Evolutionary conservation across 768 basidiomycete species (phyloP).

Genomic region (Trametes punicea): DNA sequence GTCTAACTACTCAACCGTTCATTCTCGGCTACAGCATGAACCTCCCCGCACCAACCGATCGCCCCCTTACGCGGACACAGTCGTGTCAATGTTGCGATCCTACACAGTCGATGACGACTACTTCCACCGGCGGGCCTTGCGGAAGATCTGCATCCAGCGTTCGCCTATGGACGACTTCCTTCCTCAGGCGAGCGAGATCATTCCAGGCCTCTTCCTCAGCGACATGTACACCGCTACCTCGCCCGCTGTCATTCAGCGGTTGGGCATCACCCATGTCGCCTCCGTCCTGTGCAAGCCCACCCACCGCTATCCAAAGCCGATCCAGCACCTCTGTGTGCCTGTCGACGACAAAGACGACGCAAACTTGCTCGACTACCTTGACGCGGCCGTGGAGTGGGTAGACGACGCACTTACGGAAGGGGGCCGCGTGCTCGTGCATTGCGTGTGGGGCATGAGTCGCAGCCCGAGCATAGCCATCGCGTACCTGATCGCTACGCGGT

Average conservation of each 20-base stretch:
- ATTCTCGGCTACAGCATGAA: neutral
- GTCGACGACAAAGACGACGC: slow-evolving; percentile 38
- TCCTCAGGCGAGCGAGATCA: slow-evolving; percentile 29
- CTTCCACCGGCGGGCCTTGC: slow-evolving; percentile 23
- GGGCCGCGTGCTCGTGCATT: slow-evolving; percentile 30
- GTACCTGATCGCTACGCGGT: slow-evolving; percentile 28
- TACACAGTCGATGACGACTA: slow-evolving; percentile 24
- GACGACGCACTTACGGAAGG: slow-evolving; percentile 37
- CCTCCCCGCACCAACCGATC: neutral
- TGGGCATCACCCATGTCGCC: slow-evolving; percentile 32
- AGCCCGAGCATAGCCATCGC: slow-evolving; percentile 29
- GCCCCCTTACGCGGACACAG: slow-evolving; percentile 15
- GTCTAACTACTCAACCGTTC: neutral
- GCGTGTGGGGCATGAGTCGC: slow-evolving; percentile 31
- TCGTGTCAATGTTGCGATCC: slow-evolving; percentile 20
- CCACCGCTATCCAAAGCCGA: slow-evolving; percentile 32
- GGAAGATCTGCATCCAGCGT: slow-evolving; percentile 22
- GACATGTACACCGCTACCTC: slow-evolving; percentile 30
- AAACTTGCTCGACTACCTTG: slow-evolving; percentile 43
- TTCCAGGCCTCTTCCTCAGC: slow-evolving; percentile 29
- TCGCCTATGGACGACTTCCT: slow-evolving; percentile 23
- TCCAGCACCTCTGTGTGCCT: slow-evolving; percentile 51
- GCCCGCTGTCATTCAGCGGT: slow-evolving; percentile 16
- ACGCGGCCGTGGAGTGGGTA: slow-evolving; percentile 47
- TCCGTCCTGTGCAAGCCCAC: slow-evolving; percentile 27